Conservation (phyloP, 2,329 filamentous ascomycete species). For the Ophiostoma pallidulum region DNA sequence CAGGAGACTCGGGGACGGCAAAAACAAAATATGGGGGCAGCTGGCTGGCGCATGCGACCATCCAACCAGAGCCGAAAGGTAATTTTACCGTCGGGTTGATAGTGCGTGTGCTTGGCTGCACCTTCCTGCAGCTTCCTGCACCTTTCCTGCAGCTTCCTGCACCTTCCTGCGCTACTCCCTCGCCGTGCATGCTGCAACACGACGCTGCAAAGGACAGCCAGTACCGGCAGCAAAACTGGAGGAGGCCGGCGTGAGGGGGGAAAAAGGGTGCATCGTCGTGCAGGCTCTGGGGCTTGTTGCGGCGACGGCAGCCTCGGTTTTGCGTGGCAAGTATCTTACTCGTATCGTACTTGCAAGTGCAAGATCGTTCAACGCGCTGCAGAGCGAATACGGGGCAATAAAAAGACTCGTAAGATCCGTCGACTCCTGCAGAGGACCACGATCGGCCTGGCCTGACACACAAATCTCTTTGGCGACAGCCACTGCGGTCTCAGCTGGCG, state of each 20-base stretch:
- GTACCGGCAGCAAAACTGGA: conserved; percentile 6
- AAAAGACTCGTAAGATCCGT: too few relatives aligned
- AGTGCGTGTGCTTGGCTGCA: conserved; percentile 4
- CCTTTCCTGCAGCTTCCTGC: conserved; percentile 6
- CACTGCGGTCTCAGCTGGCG: conserved; percentile 5
- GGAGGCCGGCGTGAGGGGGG: conserved; percentile 1
- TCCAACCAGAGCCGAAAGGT: neutral
- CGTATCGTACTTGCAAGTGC: too few relatives aligned
- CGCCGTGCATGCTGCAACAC: neutral
- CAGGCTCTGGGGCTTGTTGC: neutral
- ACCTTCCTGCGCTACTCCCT: conserved; percentile 6
- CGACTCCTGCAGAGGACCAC: neutral
- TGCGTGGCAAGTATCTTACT: too few relatives aligned
- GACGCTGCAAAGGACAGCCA: neutral
- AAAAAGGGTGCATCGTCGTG: neutral
- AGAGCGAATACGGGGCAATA: too few relatives aligned
- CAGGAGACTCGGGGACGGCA: too few relatives aligned
- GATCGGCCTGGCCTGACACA: neutral
- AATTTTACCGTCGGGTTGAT: neutral
- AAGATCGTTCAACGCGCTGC: too few relatives aligned
- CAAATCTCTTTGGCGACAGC: conserved; percentile 4
- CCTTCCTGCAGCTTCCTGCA: too few relatives aligned
- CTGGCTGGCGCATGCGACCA: too few relatives aligned
- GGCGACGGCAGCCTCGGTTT: too few relatives aligned
- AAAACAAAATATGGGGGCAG: too few relatives aligned